phyloP scores from a whole-genome alignment of 2,329 filamentous ascomycete genomes.

The Nakataea oryzae region DNA sequence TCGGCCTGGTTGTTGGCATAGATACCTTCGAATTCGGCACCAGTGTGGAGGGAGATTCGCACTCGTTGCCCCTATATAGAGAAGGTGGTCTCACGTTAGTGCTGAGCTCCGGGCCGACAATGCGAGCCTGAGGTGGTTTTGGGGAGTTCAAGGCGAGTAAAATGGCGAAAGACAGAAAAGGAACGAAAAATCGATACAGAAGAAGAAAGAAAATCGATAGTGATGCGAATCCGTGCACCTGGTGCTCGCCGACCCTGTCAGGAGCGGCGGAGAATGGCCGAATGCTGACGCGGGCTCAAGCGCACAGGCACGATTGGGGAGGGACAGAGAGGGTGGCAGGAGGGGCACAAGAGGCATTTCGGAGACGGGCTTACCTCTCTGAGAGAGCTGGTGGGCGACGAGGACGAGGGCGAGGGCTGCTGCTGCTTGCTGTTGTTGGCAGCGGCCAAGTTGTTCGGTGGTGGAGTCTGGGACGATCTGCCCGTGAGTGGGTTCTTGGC shows the following conservation, averaged over 20 bases:
- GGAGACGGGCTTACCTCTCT: conserved; percentile 17
- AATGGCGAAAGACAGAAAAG: not conserved
- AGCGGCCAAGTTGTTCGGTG: conserved; percentile 11
- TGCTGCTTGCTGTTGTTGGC: conserved; percentile 10
- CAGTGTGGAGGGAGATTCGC: conserved; percentile 15
- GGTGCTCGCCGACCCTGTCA: not conserved
- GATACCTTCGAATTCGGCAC: conserved; percentile 19
- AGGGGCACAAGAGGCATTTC: not conserved
- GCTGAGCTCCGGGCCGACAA: not conserved
- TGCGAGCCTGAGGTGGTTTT: not conserved
- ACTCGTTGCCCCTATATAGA: conserved; percentile 18
- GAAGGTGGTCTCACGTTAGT: not conserved
- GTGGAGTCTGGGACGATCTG: conserved; percentile 13
- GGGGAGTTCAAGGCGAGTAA: not conserved
- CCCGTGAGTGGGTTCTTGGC: conserved; percentile 19
- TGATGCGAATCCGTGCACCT: not conserved
- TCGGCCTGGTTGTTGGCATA: conserved; percentile 16
- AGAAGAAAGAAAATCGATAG: not conserved
- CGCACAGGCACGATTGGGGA: conserved; percentile 5
- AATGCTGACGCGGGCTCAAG: conserved; percentile 4
- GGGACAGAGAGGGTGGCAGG: not conserved
- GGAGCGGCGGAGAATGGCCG: not conserved
- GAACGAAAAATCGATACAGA: not conserved
- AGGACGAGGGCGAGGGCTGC: not conserved
- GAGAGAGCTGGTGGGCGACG: conserved; percentile 14